Base-by-base conservation (phyloP, 805 yeast genomes). In the Kluyveromyces siamensis region DNA sequence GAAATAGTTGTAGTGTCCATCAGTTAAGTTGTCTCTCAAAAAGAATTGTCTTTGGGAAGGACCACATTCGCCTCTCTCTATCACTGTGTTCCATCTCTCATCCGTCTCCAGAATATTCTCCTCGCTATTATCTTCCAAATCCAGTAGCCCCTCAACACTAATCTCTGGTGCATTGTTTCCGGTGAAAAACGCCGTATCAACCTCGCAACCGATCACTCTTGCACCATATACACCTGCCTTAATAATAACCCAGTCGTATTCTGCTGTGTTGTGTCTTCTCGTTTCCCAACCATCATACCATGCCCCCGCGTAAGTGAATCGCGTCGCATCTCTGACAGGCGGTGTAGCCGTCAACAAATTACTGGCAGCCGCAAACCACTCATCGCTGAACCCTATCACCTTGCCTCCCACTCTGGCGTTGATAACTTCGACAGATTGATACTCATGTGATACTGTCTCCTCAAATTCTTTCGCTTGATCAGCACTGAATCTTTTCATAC, bases 281-380 rank as follows among this genome's bases (percentile, higher is more conserved):
- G 98, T 91, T 68, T 91, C 98, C 98, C 98, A 91, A 19, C 99
- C 99, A 57, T 91, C 99, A 63, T 87, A 91, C 96, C 97, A 91
- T 4, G 96, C 96, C 46, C 98, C 98, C 2, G 90, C 78, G 51
- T 77, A 84, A 2, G 83, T 79, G 66, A 88, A 90, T 58, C 77
- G 75, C 27, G 89, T 84, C 10, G 85, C 83, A 58, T 88, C 95
- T 60, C 95, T 73, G 49, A 87, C 77, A 2, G 97, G 96, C 2
- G 83, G 76, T 42, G 74, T 75, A 37, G 96, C 90, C 61, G 86
- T 82, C 64, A 89, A 81, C 59, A 91, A 74, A 68, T 91, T 91
- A 33, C 75, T 79, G 6, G 98, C 98, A 40, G 80, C 91, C 1
- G 97, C 98, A 69, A 91, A 91, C 93, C 95, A 91, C 69, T 91